Percentiles rank a stretch among this genome's conserved stretches.
phyloP scores from a whole-genome alignment of 805 yeast species.

The Pichia insulana region DNA sequence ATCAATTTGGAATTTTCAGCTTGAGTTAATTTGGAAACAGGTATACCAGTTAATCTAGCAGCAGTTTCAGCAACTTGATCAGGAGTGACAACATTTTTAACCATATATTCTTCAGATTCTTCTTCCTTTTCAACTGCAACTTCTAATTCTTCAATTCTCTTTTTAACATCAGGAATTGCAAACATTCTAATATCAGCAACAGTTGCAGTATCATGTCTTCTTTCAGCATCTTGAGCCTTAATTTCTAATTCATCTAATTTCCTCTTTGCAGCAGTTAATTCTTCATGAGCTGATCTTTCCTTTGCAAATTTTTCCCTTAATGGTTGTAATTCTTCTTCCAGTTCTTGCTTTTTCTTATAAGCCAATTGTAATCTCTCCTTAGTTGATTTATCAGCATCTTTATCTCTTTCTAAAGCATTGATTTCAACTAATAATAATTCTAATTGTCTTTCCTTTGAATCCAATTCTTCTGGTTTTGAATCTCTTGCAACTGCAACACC shows the following conservation, averaged over 20 bases:
- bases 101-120: slow-evolving; percentile 42
- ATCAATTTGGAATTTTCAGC: slow-evolving; percentile 92
- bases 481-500: slow-evolving; percentile 97
- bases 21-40: slow-evolving; percentile 88
- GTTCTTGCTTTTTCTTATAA: slow-evolving; percentile 64
- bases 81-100: slow-evolving; percentile 83
- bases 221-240: slow-evolving; percentile 93
- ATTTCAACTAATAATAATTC: slow-evolving; percentile 92
- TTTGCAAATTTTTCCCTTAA: slow-evolving; percentile 75
- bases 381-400: slow-evolving; percentile 73
- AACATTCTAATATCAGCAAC: slow-evolving; percentile 95
- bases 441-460: slow-evolving; percentile 84
- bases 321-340: slow-evolving; percentile 81
- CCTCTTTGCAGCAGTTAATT: slow-evolving; percentile 79
- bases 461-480: slow-evolving; percentile 95
- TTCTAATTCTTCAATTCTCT: slow-evolving; percentile 65
- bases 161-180: slow-evolving; percentile 89
- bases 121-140: slow-evolving; percentile 67
- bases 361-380: slow-evolving; percentile 81
- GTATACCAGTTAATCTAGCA: slow-evolving; percentile 93
- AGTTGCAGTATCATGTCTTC: slow-evolving; percentile 88
- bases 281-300: slow-evolving; percentile 88
- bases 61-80: slow-evolving; percentile 83
- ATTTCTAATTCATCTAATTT: slow-evolving; percentile 86
- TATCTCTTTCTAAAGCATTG: slow-evolving; percentile 93